Conservation (phyloP, 768 basidiomycete species). For the Tricholoma flavovirens region DNA sequence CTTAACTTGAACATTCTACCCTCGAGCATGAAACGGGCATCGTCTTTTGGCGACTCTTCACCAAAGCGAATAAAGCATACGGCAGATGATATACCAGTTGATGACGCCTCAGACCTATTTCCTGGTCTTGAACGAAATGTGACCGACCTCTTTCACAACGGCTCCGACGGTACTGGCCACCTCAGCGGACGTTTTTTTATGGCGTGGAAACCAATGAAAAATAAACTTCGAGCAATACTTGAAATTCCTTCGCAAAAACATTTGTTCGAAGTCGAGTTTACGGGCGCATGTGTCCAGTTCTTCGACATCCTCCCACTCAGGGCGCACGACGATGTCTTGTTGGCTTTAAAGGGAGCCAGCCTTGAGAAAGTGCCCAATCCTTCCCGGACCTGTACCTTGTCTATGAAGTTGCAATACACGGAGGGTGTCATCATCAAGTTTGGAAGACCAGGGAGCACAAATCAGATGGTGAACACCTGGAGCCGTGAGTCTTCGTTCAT, state of each 20-base stretch:
- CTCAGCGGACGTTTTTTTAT: conserved; percentile 38
- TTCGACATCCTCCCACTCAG: conserved; percentile 34
- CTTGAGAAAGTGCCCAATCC: conserved; percentile 23
- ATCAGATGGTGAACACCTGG: conserved; percentile 34
- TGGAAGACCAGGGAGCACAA: conserved; percentile 22
- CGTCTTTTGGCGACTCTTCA: background rate
- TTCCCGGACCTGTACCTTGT: conserved; percentile 27
- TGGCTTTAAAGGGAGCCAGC: conserved; percentile 42
- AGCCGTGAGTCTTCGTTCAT: conserved; percentile 22
- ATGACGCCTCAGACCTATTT: conserved; percentile 15
- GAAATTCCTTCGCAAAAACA: conserved; percentile 18
- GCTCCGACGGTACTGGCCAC: conserved; percentile 30
- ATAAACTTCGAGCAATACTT: conserved; percentile 27
- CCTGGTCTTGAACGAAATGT: conserved; percentile 18
- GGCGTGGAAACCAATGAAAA: conserved; percentile 33
- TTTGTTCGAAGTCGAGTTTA: conserved; percentile 35
- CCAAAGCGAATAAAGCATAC: conserved; percentile 8
- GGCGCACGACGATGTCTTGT: conserved; percentile 34
- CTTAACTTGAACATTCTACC: background rate
- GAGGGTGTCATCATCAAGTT: conserved; percentile 39
- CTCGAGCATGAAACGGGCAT: conserved; percentile 7
- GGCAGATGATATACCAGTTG: conserved; percentile 12
- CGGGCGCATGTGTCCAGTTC: conserved; percentile 24
- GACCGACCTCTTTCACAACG: conserved; percentile 26
- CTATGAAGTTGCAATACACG: conserved; percentile 36